These are phyloP conservation scores for Saccharum hybrid DNA, from an alignment of 202 grass and related monocot species.

Conservation along the genomic window DNA sequence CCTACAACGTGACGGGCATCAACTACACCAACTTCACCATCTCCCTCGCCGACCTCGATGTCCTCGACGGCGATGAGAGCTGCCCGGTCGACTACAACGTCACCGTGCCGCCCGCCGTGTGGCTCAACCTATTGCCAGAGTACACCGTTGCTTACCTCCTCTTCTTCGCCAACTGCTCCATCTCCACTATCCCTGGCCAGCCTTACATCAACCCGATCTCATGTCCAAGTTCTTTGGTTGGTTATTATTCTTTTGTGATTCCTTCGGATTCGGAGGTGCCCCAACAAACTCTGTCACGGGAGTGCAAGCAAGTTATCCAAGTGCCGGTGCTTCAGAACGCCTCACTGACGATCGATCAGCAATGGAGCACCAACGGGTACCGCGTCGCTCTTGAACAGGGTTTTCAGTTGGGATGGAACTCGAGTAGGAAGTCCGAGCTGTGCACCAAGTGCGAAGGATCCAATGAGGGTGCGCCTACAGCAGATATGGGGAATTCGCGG, in stretches of 20 bases:
- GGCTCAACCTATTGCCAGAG: background rate
- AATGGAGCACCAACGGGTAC: background rate
- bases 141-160: slow-evolving; percentile 12
- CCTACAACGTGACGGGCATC: background rate
- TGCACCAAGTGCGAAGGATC: slow-evolving; percentile 2
- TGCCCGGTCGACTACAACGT: slow-evolving; percentile 37
- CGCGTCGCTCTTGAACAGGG: background rate
- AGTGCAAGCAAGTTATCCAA: background rate
- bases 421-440: accelerated
- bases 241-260: slow-evolving; percentile 3
- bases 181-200: accelerated
- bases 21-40: accelerated
- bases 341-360: accelerated
- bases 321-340: slow-evolving; percentile 5
- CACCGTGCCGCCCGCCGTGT: background rate
- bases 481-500: too few species aligned
- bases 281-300: accelerated
- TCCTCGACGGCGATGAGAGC: background rate
- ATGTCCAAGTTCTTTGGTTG: background rate
- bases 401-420: slow-evolving; percentile 32
- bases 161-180: slow-evolving; percentile 1
- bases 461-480: too few species aligned
- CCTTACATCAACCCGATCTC: accelerated
- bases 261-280: background rate
- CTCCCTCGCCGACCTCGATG: background rate